Evolutionary conservation across 257 asterid genomes (phyloP), one percentile per base, ranked within the genome.

Genomic region (Eucommia ulmoides): DNA sequence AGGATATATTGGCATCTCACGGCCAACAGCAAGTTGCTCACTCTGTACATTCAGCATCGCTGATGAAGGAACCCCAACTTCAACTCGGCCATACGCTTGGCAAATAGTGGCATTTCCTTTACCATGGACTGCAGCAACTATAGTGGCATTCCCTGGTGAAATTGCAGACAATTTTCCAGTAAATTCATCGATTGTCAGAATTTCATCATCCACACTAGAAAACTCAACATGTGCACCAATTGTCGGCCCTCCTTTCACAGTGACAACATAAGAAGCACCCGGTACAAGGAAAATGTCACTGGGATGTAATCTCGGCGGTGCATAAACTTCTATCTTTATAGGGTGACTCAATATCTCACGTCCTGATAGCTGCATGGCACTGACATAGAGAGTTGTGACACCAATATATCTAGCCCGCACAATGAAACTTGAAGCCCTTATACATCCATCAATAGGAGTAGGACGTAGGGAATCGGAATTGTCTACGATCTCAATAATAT

Each of bases 201-300:
- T 65, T 61, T 68, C 63, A 67, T 72, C 80, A 62, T 84, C 82
- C 74, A 64, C 22, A 63, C 81, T 70, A 50, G 75, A 65, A 59
- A 55, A 88, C 72, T 72, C 67, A 45, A 82, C 69, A 46, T 51
- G 70, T 24, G 92, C 69, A 67, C 81, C 79, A 55, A 78, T 61
- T 66, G 66, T 65, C 16, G 95, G 97, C 63, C 95, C 95, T 53
- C 97, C 97, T 63, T 65, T 61, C 23, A 84, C 84, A 45, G 77
- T 59, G 53, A 88, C 70, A 62, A 75, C 80, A 55, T 75, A 84
- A 19, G 94, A 81, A 52, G 93, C 87, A 41, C 97, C 97, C 7
- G 95, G 97, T 24, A 82, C 94, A 29, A 88, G 87, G 70, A 84
- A 84, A 63, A 82, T 68, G 52, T 79, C 72, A 44, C 68, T 41